Percentiles rank a stretch among this genome's conserved stretches.
Conservation (phyloP, 2,329 filamentous ascomycete species). For the Aspergillus quadricinctus region DNA sequence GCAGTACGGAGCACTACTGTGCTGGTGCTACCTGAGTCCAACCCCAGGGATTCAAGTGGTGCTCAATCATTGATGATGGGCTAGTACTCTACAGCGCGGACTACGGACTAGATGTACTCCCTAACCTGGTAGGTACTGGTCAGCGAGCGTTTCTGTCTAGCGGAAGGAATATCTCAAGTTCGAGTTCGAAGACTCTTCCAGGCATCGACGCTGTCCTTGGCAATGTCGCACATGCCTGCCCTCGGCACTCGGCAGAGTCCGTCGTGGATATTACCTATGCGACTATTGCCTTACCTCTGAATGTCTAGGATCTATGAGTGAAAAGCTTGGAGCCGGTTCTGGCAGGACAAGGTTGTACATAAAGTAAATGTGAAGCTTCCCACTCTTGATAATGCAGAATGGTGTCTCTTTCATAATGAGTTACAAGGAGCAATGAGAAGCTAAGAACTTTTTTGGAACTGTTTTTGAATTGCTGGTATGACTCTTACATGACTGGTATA, state of each 20-base stretch:
- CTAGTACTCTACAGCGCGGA: not conserved
- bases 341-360: too few relatives aligned
- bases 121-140: not conserved
- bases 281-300: not conserved
- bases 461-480: not conserved
- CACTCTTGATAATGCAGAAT: too few relatives aligned
- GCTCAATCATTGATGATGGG: too few relatives aligned
- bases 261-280: not conserved
- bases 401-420: not conserved
- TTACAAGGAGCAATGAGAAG: not conserved
- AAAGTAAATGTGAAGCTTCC: too few relatives aligned
- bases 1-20: not conserved
- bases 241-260: not conserved
- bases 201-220: not conserved
- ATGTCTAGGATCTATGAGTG: not conserved
- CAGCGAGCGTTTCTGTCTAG: not conserved
- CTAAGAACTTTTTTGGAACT: not conserved
- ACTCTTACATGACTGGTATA: not conserved
- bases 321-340: not conserved
- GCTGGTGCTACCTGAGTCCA: not conserved
- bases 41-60: too few relatives aligned
- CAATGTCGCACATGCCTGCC: not conserved
- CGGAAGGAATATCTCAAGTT: not conserved
- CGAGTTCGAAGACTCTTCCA: not conserved
- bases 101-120: not conserved